phyloP scores from a whole-genome alignment of 768 basidiomycete genomes.

The Boletus subparvulus region DNA sequence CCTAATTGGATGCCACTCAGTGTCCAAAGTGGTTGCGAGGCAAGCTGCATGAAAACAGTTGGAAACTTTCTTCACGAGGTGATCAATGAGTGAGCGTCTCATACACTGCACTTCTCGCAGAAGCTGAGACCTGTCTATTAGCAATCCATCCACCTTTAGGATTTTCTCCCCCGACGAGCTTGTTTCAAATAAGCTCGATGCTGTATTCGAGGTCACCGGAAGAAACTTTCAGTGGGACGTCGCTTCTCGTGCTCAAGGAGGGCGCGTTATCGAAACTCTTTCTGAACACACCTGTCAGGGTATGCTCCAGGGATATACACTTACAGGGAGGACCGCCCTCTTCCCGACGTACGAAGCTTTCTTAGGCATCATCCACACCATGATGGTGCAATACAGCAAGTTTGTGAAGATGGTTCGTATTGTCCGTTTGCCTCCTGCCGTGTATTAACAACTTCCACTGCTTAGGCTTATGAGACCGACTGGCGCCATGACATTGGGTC shows the following conservation, averaged over 20 bases:
- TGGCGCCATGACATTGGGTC: constrained; percentile 75
- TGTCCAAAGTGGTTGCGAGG: constrained; percentile 53
- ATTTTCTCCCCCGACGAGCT: constrained; percentile 92
- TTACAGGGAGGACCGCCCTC: constrained; percentile 81
- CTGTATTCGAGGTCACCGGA: constrained; percentile 62
- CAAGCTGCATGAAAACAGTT: constrained; percentile 76
- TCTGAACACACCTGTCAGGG: constrained; percentile 88
- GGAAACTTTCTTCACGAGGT: constrained; percentile 59
- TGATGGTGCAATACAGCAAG: constrained; percentile 89
- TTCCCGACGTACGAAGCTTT: constrained; percentile 94
- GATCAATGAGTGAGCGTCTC: constrained; percentile 45
- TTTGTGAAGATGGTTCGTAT: constrained; percentile 74
- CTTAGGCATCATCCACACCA: constrained; percentile 84
- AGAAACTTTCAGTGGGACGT: constrained; percentile 89
- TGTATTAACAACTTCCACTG: background rate
- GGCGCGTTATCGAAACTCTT: constrained; percentile 85
- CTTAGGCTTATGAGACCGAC: constrained; percentile 52
- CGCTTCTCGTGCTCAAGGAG: constrained; percentile 63
- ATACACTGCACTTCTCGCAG: background rate
- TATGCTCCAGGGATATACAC: constrained; percentile 90
- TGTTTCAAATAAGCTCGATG: constrained; percentile 85
- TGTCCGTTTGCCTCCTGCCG: background rate
- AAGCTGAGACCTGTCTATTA: constrained; percentile 22
- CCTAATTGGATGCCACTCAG: constrained; percentile 64
- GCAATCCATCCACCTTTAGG: constrained; percentile 76